Evolutionary conservation across 257 asterid genomes (phyloP).

Genomic region (Handroanthus guayacan): DNA sequence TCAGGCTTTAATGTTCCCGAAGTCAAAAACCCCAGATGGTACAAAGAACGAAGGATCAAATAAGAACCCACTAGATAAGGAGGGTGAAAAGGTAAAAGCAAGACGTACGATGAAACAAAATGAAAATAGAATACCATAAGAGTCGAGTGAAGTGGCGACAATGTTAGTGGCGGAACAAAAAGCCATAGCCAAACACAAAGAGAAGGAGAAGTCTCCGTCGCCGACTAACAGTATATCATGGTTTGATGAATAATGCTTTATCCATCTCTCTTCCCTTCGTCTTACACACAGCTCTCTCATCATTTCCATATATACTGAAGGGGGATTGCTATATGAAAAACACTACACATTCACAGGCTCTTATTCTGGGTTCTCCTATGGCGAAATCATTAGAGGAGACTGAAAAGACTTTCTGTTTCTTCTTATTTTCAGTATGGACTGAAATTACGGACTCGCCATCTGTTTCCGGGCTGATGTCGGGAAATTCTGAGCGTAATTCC

Average conservation of each 20-base stretch:
- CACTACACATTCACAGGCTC: too few relatives aligned
- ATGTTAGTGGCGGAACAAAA: conserved; percentile 64
- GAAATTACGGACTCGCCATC: conserved; percentile 8
- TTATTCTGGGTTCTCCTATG: background rate
- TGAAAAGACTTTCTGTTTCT: background rate
- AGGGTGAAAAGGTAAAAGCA: background rate
- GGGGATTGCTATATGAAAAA: background rate
- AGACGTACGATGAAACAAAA: background rate
- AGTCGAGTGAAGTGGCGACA: conserved; percentile 63
- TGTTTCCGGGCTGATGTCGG: background rate
- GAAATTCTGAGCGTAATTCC: background rate
- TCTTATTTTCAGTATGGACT: background rate
- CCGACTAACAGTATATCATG: conserved; percentile 65
- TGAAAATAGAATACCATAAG: conserved; percentile 47
- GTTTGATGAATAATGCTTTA: conserved; percentile 52
- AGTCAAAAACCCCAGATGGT: background rate
- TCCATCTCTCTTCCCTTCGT: conserved; percentile 48
- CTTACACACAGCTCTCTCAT: conserved; percentile 8
- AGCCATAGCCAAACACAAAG: conserved; percentile 48
- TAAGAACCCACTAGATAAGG: background rate
- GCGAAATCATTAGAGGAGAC: background rate
- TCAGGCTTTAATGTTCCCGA: background rate
- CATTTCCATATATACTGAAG: background rate
- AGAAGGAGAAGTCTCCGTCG: conserved; percentile 74
- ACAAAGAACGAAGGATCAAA: background rate